phyloP scores from a whole-genome alignment of 2,329 filamentous ascomycete species.

The Neurospora crassa region DNA sequence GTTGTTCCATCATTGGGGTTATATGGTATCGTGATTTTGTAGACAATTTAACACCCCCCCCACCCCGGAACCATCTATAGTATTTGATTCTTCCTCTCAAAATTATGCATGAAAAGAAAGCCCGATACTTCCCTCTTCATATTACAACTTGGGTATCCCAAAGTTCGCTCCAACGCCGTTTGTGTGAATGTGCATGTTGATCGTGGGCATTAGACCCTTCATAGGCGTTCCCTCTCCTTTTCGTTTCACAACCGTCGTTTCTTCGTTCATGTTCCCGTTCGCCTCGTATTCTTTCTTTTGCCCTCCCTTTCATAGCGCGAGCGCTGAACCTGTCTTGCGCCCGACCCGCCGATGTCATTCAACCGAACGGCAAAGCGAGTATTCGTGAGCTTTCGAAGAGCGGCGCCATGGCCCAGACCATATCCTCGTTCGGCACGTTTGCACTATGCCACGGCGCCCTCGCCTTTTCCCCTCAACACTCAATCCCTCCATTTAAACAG shows the following conservation, averaged over 20 bases:
- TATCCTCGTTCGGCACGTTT: neutral
- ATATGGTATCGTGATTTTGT: neutral
- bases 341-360: neutral
- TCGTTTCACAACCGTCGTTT: neutral
- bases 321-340: neutral
- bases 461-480: neutral
- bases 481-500: slow-evolving; percentile 45
- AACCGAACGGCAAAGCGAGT: neutral
- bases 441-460: neutral
- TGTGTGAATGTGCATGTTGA: neutral
- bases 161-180: neutral
- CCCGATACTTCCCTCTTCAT: neutral
- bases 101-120: neutral
- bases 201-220: neutral
- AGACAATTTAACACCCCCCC: neutral
- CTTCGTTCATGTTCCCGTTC: neutral
- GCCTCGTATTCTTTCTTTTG: neutral
- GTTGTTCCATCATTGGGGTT: neutral
- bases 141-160: neutral
- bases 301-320: neutral
- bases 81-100: neutral
- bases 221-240: neutral
- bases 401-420: neutral
- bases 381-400: neutral
- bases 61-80: neutral